These are phyloP conservation scores for Acanthochlamys bracteata DNA, from an alignment of 106 monocot species.

Conservation along the genomic window DNA sequence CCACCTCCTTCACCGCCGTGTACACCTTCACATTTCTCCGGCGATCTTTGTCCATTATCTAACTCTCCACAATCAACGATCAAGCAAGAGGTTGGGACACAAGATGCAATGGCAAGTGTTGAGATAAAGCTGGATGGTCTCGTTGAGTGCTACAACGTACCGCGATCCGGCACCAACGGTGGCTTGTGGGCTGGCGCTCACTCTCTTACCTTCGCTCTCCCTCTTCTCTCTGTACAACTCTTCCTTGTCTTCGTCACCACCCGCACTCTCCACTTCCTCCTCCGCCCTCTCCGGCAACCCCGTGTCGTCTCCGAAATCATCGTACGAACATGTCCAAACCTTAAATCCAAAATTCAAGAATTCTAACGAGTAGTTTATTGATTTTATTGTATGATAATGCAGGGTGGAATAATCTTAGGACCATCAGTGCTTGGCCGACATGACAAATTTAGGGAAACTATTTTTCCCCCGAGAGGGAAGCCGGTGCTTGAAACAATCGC, in stretches of 20 bases:
- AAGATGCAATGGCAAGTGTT: too few relatives aligned
- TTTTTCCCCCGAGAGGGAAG: constrained; percentile 31
- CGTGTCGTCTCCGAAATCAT: constrained; percentile 53
- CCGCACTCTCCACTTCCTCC: constrained; percentile 20
- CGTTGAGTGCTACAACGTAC: not conserved
- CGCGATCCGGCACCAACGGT: not conserved
- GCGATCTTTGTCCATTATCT: too few relatives aligned
- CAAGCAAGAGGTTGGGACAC: too few relatives aligned
- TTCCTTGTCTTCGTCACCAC: constrained; percentile 35
- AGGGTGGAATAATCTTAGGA: constrained; percentile 52
- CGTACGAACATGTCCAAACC: constrained; percentile 14
- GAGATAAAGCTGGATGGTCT: too few relatives aligned
- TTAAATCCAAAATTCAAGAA: not conserved
- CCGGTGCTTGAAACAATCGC: constrained; percentile 22
- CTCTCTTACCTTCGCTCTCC: constrained; percentile 31
- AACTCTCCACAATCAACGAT: too few relatives aligned
- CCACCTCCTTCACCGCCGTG: too few relatives aligned
- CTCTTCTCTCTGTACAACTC: constrained; percentile 49
- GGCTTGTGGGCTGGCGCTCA: constrained; percentile 25
- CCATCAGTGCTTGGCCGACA: constrained; percentile 29
- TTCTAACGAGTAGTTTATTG: not conserved
- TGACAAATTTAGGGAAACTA: constrained; percentile 3
- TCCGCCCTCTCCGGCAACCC: constrained; percentile 49
- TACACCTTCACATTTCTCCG: too few relatives aligned
- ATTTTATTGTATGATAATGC: not conserved